Base-by-base conservation (phyloP, 108 stramenopile genomes). In the Nannochloropsis salina region DNA sequence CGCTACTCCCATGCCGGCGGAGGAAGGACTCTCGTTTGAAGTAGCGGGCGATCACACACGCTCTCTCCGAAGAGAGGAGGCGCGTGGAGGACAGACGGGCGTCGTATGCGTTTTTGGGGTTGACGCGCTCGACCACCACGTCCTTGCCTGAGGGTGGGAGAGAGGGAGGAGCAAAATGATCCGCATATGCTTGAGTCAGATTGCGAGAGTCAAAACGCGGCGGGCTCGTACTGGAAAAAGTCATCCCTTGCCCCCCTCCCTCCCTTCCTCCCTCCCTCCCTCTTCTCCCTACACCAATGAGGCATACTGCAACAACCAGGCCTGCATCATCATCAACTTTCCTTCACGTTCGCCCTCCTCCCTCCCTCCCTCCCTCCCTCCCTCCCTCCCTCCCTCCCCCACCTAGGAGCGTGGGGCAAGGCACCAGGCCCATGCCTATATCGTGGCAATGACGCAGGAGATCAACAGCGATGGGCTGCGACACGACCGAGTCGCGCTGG, bases 401-500 rank as follows among this genome's bases (percentile, higher is more conserved):
- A 11, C 88, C 88, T 2, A 89, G 85, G 11, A 89, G 83, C 80
- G 86, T 85, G 11, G 88, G 88, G 21, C 43, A 41, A 20, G 81
- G 41, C 41, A 20, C n/a, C 1, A 11, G n/a, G 45, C 86, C 86
- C 9, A 3, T 45, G 43, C 90, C 90, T 9, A 91, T 86, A 9
- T 82, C 90, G 42, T 82, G 82, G 61, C 90, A 84, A n/a, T 90
- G 86, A 42, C 44, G 83, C 84, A 91, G 22, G 12, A 93, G 86
- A 45, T 93, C 92, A 42, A 90, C 85, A 11, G 97, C 98, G 84
- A 98, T 96, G 41, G 89, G 86, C 45, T 96, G 94, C 12, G 96
- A 86, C 18, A 99, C 92, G 42, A 97, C 91, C 12, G 95, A 96
- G 88, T 99, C 99, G 9, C 92, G 90, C 90, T 97, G 93, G 93